Evolutionary conservation across 1,284 basidiomycete genomes (phyloP).

Genomic region (Microbotryum intermedium): DNA sequence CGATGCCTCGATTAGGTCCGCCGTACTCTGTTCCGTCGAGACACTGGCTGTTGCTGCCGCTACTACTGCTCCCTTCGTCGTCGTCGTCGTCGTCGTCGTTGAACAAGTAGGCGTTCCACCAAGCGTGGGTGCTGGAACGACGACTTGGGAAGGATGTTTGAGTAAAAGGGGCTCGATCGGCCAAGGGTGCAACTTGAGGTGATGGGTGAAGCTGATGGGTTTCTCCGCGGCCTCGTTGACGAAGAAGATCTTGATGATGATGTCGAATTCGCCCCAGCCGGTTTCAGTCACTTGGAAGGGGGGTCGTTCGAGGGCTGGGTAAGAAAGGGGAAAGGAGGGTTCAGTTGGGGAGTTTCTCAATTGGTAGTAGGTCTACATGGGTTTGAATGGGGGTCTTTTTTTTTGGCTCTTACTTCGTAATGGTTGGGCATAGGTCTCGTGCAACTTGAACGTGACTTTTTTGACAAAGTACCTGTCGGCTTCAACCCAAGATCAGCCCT

Average conservation of each 20-base stretch:
- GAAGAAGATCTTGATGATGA: slow-evolving; percentile 88
- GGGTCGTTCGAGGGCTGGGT: slow-evolving; percentile 73
- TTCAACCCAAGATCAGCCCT: too few species aligned
- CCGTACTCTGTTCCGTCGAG: background rate
- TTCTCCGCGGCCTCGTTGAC: slow-evolving; percentile 88
- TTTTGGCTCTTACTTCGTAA: slow-evolving; percentile 60
- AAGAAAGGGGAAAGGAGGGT: background rate
- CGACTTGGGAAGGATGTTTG: slow-evolving; percentile 4
- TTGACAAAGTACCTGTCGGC: slow-evolving; percentile 68
- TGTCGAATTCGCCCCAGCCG: slow-evolving; percentile 99
- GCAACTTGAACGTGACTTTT: slow-evolving; percentile 91
- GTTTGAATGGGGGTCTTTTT: background rate
- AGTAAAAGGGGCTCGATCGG: slow-evolving; percentile 23
- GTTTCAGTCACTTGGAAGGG: slow-evolving; percentile 95
- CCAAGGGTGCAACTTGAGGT: slow-evolving; percentile 96
- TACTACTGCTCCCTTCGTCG: slow-evolving; percentile 18
- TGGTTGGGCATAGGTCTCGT: slow-evolving; percentile 91
- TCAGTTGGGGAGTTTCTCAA: slow-evolving; percentile 1
- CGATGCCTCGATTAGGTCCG: background rate
- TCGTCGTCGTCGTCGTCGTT: slow-evolving; percentile 5
- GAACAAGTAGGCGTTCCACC: too few species aligned
- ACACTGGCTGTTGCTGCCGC: background rate
- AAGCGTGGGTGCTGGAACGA: slow-evolving; percentile 51
- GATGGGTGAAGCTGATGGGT: slow-evolving; percentile 74
- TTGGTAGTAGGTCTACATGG: too few species aligned